A percentile compares a stretch with the other conserved stretches of the same genome.
phyloP scores from a whole-genome alignment of 1,284 basidiomycete species.

The Ganoderma resinaceum region DNA sequence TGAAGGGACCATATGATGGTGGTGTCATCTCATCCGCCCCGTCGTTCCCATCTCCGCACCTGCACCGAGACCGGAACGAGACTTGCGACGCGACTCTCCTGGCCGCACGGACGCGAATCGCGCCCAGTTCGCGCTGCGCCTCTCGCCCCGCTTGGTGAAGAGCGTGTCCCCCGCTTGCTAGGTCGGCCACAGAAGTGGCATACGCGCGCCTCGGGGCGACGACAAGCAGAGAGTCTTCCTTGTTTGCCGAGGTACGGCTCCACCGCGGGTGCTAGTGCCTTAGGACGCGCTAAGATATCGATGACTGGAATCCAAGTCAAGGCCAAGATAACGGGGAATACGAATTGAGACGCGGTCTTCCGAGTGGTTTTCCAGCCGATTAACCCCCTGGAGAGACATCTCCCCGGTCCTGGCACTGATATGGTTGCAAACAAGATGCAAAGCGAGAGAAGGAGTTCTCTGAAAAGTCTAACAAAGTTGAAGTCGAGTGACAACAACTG shows the following conservation, averaged over 20 bases:
- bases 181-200: neutral
- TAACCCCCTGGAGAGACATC: neutral
- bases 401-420: neutral
- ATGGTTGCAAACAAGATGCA: neutral
- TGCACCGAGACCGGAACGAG: neutral
- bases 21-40: neutral
- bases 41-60: neutral
- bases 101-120: neutral
- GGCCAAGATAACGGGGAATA: neutral
- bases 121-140: neutral
- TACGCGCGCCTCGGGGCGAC: constrained; percentile 7
- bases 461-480: neutral
- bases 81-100: neutral
- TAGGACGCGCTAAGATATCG: constrained; percentile 13
- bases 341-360: neutral
- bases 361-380: neutral
- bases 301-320: constrained; percentile 5
- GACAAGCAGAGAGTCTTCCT: neutral
- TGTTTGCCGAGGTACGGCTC: constrained; percentile 4
- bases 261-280: neutral
- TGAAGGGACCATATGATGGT: neutral
- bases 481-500: no score
- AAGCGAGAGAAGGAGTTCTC: neutral
- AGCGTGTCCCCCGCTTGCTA: neutral
- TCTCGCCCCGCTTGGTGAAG: neutral